Percentiles rank a stretch among this genome's conserved stretches.
Conservation (phyloP, 306 rosid genomes). For the Arachis hypogaea region DNA sequence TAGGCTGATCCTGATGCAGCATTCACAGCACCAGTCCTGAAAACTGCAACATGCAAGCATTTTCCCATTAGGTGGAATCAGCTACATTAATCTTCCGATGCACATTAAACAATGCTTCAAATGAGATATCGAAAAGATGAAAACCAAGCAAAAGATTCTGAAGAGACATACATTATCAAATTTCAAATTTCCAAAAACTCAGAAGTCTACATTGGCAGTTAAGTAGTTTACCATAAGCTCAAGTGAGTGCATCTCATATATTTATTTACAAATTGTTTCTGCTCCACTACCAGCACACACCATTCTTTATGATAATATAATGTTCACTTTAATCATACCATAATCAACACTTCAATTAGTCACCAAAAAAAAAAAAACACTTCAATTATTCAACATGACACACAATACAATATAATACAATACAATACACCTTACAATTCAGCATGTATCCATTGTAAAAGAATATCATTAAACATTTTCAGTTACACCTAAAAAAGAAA, state of each 20-base stretch:
- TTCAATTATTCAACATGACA: neutral
- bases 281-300: neutral
- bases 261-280: too few relatives aligned
- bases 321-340: neutral
- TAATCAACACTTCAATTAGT: neutral
- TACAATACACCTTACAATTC: neutral
- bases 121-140: neutral
- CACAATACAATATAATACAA: too few relatives aligned
- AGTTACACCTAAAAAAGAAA: constrained; percentile 8
- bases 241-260: too few relatives aligned
- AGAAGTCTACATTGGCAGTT: neutral
- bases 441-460: too few relatives aligned
- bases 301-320: neutral
- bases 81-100: neutral
- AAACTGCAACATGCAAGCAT: constrained; percentile 58
- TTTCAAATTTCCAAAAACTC: neutral
- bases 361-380: too few relatives aligned
- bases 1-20: constrained; percentile 98
- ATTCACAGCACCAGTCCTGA: constrained; percentile 94
- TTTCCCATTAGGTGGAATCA: neutral
- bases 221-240: neutral
- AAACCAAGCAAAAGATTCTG: neutral
- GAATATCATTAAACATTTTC: neutral
- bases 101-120: neutral
- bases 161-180: constrained; percentile 5